Percentiles rank a stretch among this genome's conserved stretches.
Conservation (phyloP, 345 rosid species). For the Populus nigra region DNA sequence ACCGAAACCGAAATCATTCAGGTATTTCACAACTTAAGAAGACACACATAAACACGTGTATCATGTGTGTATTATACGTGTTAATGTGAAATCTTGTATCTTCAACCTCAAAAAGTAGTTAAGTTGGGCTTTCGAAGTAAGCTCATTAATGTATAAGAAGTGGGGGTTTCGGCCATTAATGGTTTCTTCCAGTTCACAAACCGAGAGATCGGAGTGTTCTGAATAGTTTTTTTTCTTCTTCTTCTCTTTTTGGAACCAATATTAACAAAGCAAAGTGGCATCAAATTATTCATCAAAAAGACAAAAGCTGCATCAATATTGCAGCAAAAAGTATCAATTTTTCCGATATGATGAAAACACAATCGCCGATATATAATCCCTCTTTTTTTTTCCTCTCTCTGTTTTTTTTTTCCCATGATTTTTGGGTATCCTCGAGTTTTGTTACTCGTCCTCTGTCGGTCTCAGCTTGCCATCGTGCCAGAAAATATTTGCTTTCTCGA, state of each 20-base stretch:
- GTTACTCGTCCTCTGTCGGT: neutral
- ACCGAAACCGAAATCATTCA: slow-evolving; percentile 49
- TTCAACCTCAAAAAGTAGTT: neutral
- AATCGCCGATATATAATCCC: neutral
- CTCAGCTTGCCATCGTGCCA: neutral
- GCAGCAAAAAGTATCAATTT: neutral
- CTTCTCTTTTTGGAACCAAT: neutral
- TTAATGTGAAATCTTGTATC: neutral
- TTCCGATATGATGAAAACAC: neutral
- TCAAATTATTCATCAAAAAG: neutral
- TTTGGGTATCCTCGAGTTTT: neutral
- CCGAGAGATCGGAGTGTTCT: neutral
- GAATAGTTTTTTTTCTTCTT: neutral
- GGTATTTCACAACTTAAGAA: slow-evolving; percentile 38
- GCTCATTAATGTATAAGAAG: no score
- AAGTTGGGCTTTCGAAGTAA: neutral
- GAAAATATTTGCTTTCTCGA: neutral
- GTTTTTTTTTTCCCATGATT: neutral
- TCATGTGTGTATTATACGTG: neutral
- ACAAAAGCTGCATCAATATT: neutral
- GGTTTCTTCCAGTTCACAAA: neutral
- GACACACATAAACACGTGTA: neutral
- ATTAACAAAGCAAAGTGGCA: slow-evolving; percentile 2
- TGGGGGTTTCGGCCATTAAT: neutral
- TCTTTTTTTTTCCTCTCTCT: neutral